Evolutionary conservation across 1,284 basidiomycete species (phyloP).

Genomic region (Cryptococcus depauperatus): DNA sequence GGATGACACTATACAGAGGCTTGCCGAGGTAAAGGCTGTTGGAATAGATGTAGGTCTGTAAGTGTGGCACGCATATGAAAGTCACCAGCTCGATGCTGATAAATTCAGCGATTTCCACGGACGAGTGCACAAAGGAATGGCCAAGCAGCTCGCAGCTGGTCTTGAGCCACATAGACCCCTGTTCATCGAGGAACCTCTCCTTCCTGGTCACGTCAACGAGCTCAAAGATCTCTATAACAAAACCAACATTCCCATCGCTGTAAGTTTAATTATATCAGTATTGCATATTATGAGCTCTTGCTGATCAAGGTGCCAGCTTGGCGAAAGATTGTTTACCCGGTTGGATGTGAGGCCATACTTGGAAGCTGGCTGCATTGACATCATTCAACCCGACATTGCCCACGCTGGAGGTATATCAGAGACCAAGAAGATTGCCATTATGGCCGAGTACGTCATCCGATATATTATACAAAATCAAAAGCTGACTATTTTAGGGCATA

Average conservation of each 20-base stretch:
- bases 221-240: constrained; percentile 47
- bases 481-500: constrained; percentile 29
- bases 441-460: constrained; percentile 51
- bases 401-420: constrained; percentile 61
- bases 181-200: constrained; percentile 70
- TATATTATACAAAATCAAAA: background rate
- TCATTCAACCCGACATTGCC: constrained; percentile 64
- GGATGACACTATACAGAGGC: constrained; percentile 54
- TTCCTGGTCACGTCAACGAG: constrained; percentile 48
- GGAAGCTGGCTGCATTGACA: constrained; percentile 59
- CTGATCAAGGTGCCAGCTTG: constrained; percentile 45
- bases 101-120: constrained; percentile 47
- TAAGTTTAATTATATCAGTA: constrained; percentile 13
- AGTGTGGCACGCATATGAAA: too few relatives aligned
- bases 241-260: constrained; percentile 48
- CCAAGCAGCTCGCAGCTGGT: constrained; percentile 62
- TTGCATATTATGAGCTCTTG: background rate
- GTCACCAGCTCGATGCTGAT: constrained; percentile 2
- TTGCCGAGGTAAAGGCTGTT: constrained; percentile 56
- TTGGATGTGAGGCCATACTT: constrained; percentile 62
- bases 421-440: constrained; percentile 57
- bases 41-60: constrained; percentile 56
- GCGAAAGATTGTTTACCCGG: constrained; percentile 62
- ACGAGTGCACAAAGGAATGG: constrained; percentile 61
- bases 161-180: constrained; percentile 60